phyloP scores from a whole-genome alignment of 306 rosid species.

The Abrus pulchellus region DNA sequence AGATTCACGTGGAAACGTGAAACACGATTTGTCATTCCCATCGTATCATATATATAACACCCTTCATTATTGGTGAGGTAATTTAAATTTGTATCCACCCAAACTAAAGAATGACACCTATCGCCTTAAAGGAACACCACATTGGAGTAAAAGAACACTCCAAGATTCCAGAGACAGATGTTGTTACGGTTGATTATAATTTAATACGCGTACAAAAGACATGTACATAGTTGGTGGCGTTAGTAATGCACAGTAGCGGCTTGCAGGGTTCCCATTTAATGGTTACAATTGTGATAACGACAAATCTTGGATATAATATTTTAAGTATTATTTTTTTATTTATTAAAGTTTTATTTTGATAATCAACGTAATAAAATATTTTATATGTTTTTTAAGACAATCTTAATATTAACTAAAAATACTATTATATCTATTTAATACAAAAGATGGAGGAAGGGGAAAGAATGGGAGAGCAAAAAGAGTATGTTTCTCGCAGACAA shows the following conservation, averaged over 20 bases:
- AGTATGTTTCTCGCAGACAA: conserved; percentile 58
- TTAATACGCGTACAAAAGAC: conserved; percentile 23
- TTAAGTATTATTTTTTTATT: too few species aligned
- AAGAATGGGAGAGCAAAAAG: conserved; percentile 48
- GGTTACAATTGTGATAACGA: background rate
- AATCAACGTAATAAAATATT: too few species aligned
- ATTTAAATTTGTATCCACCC: conserved; percentile 33
- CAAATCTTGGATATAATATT: background rate
- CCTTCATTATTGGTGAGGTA: conserved; percentile 24
- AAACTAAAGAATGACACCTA: conserved; percentile 31
- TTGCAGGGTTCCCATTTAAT: conserved; percentile 42
- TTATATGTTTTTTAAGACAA: too few species aligned
- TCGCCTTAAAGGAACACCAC: conserved; percentile 35
- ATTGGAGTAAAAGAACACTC: background rate
- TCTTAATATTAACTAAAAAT: too few species aligned
- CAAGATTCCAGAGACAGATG: background rate
- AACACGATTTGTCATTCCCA: conserved; percentile 15
- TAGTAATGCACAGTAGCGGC: conserved; percentile 15
- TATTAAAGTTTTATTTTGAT: too few species aligned
- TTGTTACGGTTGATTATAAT: conserved; percentile 19
- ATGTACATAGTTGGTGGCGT: conserved; percentile 49
- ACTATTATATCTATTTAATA: too few species aligned
- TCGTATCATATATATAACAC: background rate
- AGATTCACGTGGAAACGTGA: conserved; percentile 34
- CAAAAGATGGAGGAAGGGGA: background rate